A percentile compares a stretch with the other conserved stretches of the same genome.
phyloP scores from a whole-genome alignment of 495 filamentous ascomycete species.

The Talaromyces trachyspermus region DNA sequence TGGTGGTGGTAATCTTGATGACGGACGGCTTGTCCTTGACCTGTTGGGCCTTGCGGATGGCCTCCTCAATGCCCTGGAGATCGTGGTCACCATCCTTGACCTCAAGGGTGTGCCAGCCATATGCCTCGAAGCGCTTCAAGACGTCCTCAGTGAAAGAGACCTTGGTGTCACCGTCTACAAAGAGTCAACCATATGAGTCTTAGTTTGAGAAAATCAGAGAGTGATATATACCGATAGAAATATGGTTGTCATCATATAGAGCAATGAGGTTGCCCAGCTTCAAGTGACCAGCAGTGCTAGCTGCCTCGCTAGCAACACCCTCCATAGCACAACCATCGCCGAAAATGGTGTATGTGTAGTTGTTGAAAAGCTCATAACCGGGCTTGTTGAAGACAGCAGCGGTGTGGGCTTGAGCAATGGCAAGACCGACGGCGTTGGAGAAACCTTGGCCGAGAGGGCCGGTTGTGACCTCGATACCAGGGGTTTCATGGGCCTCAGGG shows the following conservation, averaged over 20 bases:
- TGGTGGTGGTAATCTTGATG: slow-evolving; percentile 96
- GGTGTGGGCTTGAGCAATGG: slow-evolving; percentile 87
- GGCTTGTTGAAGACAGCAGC: slow-evolving; percentile 95
- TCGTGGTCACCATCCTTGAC: slow-evolving; percentile 90
- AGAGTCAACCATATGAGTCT: slow-evolving; percentile 26
- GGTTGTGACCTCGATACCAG: slow-evolving; percentile 95
- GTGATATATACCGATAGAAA: slow-evolving; percentile 64
- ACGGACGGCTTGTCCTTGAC: slow-evolving; percentile 94
- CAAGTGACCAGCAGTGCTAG: slow-evolving; percentile 86
- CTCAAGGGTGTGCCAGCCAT: slow-evolving; percentile 89
- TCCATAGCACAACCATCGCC: slow-evolving; percentile 99
- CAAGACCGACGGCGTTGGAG: slow-evolving; percentile 90
- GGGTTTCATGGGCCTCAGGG: slow-evolving; percentile 93
- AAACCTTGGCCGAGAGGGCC: slow-evolving; percentile 95
- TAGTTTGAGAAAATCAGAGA: not conserved
- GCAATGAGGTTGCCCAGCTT: slow-evolving; percentile 95
- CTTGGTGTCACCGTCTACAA: slow-evolving; percentile 89
- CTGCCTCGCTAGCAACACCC: slow-evolving; percentile 91
- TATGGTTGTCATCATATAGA: slow-evolving; percentile 98
- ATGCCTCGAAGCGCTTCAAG: slow-evolving; percentile 87
- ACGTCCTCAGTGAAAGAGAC: slow-evolving; percentile 97
- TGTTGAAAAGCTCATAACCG: slow-evolving; percentile 83
- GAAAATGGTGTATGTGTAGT: slow-evolving; percentile 95
- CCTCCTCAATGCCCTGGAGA: slow-evolving; percentile 78
- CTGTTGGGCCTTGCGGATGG: slow-evolving; percentile 74